Base-by-base conservation (phyloP, 1,284 basidiomycete species). In the Phellinidium pouzarii region DNA sequence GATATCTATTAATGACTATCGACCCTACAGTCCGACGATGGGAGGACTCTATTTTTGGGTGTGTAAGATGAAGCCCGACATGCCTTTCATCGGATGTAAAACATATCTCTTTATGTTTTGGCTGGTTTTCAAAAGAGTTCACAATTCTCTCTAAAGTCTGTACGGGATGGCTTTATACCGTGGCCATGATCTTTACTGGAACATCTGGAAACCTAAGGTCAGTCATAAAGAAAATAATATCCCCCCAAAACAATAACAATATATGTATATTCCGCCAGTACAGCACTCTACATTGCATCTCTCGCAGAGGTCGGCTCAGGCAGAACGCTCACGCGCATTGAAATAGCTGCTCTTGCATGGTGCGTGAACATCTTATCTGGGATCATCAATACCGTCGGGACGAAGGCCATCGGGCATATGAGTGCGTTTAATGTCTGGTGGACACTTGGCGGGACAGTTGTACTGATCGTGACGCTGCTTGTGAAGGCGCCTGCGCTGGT, bases 21-120 rank as follows among this genome's bases (percentile, higher is more conserved):
- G 22, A 6, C n/a, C 48, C 3, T 5, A 31, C 37, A 78, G 75
- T 55, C 76, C 77, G 0, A 78, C 78, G 1, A 74, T 79, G 70
- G 79, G 78, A 17, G 78, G 78, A 2, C 63, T 80, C 36, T 81
- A 80, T 62, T 80, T 80, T 60, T 80, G 78, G 78, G 79, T 79
- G n/a, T 79, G 76, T 66, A 77, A 74, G 60, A 78, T 81, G 77
- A 79, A 79, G 59, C 77, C 78, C 0, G 71, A 79, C 40, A 58
- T 66, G 7, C 78, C 79, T 2, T 64, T 79, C 22, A 68, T 81
- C 6, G 79, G 79, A 36, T 81, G 78, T 79, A 59, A 65, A 76
- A 4, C 1, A n/a, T 43, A 14, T 31, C 3, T 29, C 17, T 8
- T 17, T 52, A 2, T 45, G 22, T 26, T 50, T 34, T 34, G 36